These are phyloP conservation scores for Xylona heveae DNA, from an alignment of 495 filamentous ascomycete species.

Conservation along the genomic window DNA sequence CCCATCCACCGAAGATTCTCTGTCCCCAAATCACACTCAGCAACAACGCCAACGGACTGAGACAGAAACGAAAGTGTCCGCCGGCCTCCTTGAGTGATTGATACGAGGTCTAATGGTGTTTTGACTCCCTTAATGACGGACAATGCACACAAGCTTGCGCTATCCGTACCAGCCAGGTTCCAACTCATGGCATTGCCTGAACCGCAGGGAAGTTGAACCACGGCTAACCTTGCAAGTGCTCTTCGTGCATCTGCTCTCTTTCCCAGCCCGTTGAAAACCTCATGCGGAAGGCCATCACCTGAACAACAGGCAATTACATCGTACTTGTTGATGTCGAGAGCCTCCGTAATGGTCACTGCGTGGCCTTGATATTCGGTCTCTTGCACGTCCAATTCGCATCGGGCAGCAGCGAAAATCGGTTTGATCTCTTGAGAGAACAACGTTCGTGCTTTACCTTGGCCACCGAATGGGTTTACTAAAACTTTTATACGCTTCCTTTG, in stretches of 20 bases:
- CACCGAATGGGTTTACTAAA: slow-evolving; percentile 77
- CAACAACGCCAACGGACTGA: slow-evolving; percentile 75
- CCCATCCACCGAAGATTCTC: slow-evolving; percentile 91
- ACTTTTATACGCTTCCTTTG: slow-evolving; percentile 62
- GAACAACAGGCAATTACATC: slow-evolving; percentile 80
- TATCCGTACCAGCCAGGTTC: slow-evolving; percentile 69
- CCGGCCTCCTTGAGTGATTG: slow-evolving; percentile 56
- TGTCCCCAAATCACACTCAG: slow-evolving; percentile 72
- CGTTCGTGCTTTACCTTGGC: slow-evolving; percentile 53
- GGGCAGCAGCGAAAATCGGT: slow-evolving; percentile 66
- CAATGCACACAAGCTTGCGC: slow-evolving; percentile 53
- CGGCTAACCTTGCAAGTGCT: slow-evolving; percentile 58
- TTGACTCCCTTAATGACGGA: slow-evolving; percentile 66
- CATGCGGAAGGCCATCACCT: slow-evolving; percentile 78
- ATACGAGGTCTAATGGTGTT: slow-evolving; percentile 66
- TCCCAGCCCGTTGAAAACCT: slow-evolving; percentile 84
- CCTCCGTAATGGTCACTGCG: slow-evolving; percentile 55
- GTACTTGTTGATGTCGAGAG: slow-evolving; percentile 56
- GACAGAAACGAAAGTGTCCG: slow-evolving; percentile 75
- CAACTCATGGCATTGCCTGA: slow-evolving; percentile 86
- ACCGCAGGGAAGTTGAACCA: slow-evolving; percentile 80
- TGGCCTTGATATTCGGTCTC: slow-evolving; percentile 53
- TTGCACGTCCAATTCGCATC: slow-evolving; percentile 55
- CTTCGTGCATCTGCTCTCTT: slow-evolving; percentile 50
- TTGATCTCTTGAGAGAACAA: slow-evolving; percentile 57